phyloP scores from a whole-genome alignment of 1,284 basidiomycete genomes.

The Cystodermella granulosa region DNA sequence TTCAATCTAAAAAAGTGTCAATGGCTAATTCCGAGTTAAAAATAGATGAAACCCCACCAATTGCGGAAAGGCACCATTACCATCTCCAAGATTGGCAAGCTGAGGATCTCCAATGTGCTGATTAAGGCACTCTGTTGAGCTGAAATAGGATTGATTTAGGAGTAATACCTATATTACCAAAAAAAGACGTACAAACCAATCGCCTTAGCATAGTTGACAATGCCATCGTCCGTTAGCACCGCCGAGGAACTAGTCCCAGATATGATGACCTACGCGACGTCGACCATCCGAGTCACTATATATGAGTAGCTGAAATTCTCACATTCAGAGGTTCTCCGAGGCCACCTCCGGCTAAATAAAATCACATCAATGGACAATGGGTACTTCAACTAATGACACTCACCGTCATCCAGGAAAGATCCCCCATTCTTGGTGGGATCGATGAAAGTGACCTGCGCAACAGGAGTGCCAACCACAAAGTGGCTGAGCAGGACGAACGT shows the following conservation, averaged over 20 bases:
- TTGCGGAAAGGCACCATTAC: constrained; percentile 49
- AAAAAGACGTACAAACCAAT: constrained; percentile 52
- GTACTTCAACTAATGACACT: background rate
- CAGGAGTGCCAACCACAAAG: too few species aligned
- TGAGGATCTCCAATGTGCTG: constrained; percentile 58
- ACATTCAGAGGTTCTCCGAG: constrained; percentile 62
- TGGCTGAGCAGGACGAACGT: too few species aligned
- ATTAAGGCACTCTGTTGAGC: constrained; percentile 61
- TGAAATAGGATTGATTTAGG: constrained; percentile 20
- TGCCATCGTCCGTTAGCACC: constrained; percentile 53
- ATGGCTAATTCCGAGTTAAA: constrained; percentile 9
- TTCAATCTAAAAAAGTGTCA: constrained; percentile 47
- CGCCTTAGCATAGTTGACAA: constrained; percentile 56
- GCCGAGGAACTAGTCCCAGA: constrained; percentile 47
- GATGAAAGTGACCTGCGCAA: too few species aligned
- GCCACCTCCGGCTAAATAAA: constrained; percentile 38
- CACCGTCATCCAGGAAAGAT: constrained; percentile 47
- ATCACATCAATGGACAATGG: background rate
- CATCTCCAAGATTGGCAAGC: constrained; percentile 61
- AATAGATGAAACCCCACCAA: constrained; percentile 23
- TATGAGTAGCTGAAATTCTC: constrained; percentile 7
- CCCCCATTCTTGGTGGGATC: constrained; percentile 47
- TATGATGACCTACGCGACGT: constrained; percentile 12
- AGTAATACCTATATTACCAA: background rate
- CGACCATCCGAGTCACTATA: background rate